Percentiles rank a stretch among this genome's conserved stretches.
phyloP scores from a whole-genome alignment of 139 green algal species.

The Desmodesmus armatus region DNA sequence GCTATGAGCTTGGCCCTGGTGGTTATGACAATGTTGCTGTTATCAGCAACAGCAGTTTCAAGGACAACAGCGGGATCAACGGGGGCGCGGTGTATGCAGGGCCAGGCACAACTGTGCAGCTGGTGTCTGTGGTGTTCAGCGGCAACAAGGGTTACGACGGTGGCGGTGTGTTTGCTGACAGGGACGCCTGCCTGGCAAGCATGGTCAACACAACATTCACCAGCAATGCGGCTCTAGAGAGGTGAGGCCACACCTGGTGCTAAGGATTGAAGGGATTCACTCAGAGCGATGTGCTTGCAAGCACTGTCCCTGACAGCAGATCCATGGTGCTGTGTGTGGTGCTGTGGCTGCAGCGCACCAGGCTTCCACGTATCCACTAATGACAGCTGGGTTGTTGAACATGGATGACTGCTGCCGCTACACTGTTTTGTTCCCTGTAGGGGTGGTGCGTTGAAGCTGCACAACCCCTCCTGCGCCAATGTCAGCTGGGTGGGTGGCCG shows the following conservation, averaged over 20 bases:
- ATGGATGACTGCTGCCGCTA: no score
- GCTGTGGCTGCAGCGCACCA: background rate
- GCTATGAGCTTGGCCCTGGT: background rate
- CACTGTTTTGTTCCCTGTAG: background rate
- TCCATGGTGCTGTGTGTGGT: background rate
- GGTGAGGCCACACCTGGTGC: conserved; percentile 15
- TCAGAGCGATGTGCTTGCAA: background rate
- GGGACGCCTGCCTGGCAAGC: conserved; percentile 21
- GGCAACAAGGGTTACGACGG: background rate
- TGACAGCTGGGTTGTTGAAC: background rate
- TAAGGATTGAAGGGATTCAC: no score
- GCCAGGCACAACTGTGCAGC: background rate
- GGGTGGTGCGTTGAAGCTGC: conserved; percentile 24
- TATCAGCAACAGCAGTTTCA: conserved; percentile 24
- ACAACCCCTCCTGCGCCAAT: background rate
- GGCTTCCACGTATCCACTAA: background rate
- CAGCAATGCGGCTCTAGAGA: background rate
- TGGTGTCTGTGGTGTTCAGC: background rate
- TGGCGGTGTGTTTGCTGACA: conserved; percentile 9
- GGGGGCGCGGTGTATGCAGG: background rate
- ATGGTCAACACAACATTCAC: background rate
- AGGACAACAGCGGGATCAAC: background rate
- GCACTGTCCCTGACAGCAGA: background rate
- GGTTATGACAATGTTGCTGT: background rate
- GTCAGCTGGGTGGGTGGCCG: background rate